Conservation (phyloP, 1,139 yeast genomes). For the Oligophagozyma castellii region DNA sequence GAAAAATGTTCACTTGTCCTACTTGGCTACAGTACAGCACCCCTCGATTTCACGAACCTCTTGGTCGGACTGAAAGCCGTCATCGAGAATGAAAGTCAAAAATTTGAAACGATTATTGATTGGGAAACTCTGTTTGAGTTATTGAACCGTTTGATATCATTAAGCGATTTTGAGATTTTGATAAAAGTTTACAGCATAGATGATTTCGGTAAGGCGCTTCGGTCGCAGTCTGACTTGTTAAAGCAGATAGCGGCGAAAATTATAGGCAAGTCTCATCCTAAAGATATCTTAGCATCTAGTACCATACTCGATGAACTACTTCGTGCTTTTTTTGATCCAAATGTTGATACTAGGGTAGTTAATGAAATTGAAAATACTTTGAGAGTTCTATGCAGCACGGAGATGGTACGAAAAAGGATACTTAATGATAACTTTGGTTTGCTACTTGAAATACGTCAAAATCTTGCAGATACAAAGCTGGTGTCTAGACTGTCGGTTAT, state of each 20-base stretch:
- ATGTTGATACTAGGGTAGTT: slow-evolving; percentile 16
- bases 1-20: too few relatives aligned
- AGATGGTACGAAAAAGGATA: slow-evolving; percentile 21
- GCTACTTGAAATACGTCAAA: slow-evolving; percentile 10
- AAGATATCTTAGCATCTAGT: slow-evolving; percentile 23
- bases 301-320: slow-evolving; percentile 18
- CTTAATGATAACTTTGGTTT: slow-evolving; percentile 14
- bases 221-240: slow-evolving; percentile 17
- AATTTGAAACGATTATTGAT: too few relatives aligned
- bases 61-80: too few relatives aligned
- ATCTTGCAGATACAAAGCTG: slow-evolving; percentile 8
- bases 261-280: slow-evolving; percentile 23
- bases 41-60: too few relatives aligned
- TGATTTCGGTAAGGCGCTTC: slow-evolving; percentile 21
- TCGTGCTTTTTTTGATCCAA: slow-evolving; percentile 11
- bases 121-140: slow-evolving; percentile 17
- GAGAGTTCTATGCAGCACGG: slow-evolving; percentile 14
- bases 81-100: too few relatives aligned
- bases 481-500: slow-evolving; percentile 21
- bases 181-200: slow-evolving; percentile 17
- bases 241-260: slow-evolving; percentile 23
- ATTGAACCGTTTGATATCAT: slow-evolving; percentile 15
- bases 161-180: slow-evolving; percentile 22
- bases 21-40: too few relatives aligned
- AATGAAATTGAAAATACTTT: slow-evolving; percentile 23